Conservation (phyloP, 768 basidiomycete species). For the button mushroom (Agaricus bisporus) region DNA sequence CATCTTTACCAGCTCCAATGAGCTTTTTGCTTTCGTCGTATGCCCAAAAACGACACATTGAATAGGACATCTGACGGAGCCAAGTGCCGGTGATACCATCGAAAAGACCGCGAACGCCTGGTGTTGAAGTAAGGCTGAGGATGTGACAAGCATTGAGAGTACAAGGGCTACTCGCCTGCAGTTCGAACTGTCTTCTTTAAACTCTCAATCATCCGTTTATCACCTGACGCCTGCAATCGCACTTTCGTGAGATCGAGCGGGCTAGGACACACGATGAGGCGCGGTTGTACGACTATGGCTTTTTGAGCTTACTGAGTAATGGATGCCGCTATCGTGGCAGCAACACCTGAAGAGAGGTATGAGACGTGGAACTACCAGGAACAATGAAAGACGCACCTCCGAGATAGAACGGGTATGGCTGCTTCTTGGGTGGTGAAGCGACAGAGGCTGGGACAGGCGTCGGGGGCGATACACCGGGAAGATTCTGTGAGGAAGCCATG, state of each 20-base stretch:
- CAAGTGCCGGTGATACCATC: constrained; percentile 88
- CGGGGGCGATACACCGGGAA: not conserved
- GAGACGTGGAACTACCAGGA: not conserved
- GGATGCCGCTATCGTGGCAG: constrained; percentile 84
- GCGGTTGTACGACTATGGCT: not conserved
- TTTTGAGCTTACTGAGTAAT: constrained; percentile 65
- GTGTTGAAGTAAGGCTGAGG: not conserved
- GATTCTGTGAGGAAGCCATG: not conserved
- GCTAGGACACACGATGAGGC: constrained; percentile 25
- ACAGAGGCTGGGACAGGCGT: not conserved
- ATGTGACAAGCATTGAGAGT: too few relatives aligned
- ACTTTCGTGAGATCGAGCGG: constrained; percentile 90
- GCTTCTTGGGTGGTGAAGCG: constrained; percentile 36
- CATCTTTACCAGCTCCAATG: constrained; percentile 63
- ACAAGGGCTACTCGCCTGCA: constrained; percentile 42
- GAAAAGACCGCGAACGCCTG: constrained; percentile 65
- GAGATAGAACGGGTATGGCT: constrained; percentile 83
- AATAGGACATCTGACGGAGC: constrained; percentile 91
- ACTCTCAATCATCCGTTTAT: constrained; percentile 84
- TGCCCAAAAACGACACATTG: constrained; percentile 88
- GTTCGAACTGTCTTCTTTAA: constrained; percentile 78
- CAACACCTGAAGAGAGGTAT: constrained; percentile 41
- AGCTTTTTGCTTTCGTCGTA: constrained; percentile 89
- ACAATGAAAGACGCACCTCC: constrained; percentile 46
- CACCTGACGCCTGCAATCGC: constrained; percentile 85